Conservation (phyloP, 139 green algal genomes). For the Coccomyxa sp. region DNA sequence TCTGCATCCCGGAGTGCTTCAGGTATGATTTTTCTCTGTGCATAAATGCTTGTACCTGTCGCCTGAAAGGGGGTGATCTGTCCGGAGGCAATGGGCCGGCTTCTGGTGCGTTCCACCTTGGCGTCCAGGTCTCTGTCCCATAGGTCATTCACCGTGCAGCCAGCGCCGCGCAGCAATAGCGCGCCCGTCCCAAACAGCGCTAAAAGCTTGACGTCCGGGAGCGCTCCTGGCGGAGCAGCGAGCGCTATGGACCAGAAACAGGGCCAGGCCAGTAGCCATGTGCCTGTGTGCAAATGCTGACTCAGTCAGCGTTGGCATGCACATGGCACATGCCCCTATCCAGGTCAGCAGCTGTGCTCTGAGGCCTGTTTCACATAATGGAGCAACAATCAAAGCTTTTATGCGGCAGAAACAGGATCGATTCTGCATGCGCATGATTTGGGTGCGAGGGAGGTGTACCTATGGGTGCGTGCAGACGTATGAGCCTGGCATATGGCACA, state of each 20-base stretch:
- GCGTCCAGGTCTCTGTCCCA: constrained; percentile 86
- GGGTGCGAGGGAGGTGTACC: constrained; percentile 30
- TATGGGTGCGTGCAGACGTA: constrained; percentile 88
- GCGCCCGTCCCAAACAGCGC: constrained; percentile 80
- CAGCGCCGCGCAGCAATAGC: constrained; percentile 80
- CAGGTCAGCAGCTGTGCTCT: not conserved
- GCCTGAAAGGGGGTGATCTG: constrained; percentile 27
- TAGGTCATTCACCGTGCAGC: constrained; percentile 98
- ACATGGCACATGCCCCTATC: not conserved
- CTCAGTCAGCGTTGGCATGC: not conserved
- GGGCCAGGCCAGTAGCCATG: constrained; percentile 88
- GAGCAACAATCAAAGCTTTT: too few relatives aligned
- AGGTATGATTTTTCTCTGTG: too few relatives aligned
- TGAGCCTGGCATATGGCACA: constrained; percentile 81
- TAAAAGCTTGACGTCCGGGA: constrained; percentile 70
- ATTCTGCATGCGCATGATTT: too few relatives aligned
- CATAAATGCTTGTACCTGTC: too few relatives aligned
- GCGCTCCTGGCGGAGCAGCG: constrained; percentile 60
- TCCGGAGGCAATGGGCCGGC: constrained; percentile 64
- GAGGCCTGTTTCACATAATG: too few relatives aligned
- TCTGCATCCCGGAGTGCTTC: too few relatives aligned
- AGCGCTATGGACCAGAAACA: constrained; percentile 93
- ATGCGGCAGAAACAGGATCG: too few relatives aligned
- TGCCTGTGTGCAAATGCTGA: constrained; percentile 42
- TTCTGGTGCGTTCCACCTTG: constrained; percentile 69